A percentile compares a stretch with the other conserved stretches of the same genome.
These are phyloP conservation scores for Tetradesmus lagerheimii DNA, from an alignment of 139 green algal species.

Conservation along the genomic window DNA sequence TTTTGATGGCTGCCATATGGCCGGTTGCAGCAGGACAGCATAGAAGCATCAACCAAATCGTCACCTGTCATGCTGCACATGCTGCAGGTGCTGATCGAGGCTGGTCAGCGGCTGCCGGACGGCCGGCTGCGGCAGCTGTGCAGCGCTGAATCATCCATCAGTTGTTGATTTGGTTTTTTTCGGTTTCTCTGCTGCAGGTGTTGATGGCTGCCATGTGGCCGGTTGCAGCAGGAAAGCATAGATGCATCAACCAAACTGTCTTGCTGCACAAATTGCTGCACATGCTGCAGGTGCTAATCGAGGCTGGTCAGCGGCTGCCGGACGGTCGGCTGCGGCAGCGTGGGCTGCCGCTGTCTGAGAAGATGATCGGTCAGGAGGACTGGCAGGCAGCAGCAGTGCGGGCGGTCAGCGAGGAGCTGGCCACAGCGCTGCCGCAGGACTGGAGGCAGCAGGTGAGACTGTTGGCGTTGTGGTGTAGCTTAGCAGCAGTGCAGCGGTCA, in stretches of 20 bases:
- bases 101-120: conserved; percentile 32
- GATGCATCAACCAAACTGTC: background rate
- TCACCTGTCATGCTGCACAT: too few species aligned
- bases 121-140: conserved; percentile 23
- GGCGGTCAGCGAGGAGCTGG: conserved; percentile 44
- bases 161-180: too few species aligned
- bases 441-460: conserved; percentile 25
- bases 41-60: too few species aligned
- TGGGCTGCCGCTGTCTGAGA: conserved; percentile 38
- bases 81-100: conserved; percentile 38
- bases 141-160: too few species aligned
- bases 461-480: too few species aligned
- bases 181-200: too few species aligned
- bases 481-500: background rate
- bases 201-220: too few species aligned
- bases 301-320: conserved; percentile 37
- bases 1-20: conserved; percentile 39
- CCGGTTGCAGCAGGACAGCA: background rate
- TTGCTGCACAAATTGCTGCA: background rate
- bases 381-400: conserved; percentile 40
- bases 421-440: conserved; percentile 25
- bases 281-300: conserved; percentile 35
- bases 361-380: conserved; percentile 32
- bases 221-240: background rate
- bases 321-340: conserved; percentile 38